phyloP scores from a whole-genome alignment of 495 filamentous ascomycete species.

The Penicillium crystallinum region DNA sequence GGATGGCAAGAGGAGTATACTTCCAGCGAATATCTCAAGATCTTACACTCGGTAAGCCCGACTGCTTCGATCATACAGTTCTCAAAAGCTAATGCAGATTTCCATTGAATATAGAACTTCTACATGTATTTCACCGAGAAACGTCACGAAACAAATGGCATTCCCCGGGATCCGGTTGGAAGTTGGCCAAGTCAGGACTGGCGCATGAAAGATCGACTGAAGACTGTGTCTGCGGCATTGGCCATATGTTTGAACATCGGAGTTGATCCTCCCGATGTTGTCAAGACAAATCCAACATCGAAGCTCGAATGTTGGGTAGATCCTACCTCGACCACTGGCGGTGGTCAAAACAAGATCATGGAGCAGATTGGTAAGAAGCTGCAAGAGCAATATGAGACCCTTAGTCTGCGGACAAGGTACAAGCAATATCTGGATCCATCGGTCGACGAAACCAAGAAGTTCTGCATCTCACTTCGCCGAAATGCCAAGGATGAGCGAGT shows the following conservation, averaged over 20 bases:
- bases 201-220: constrained; percentile 93
- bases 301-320: constrained; percentile 97
- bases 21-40: constrained; percentile 52
- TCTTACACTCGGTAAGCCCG: constrained; percentile 52
- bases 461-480: constrained; percentile 78
- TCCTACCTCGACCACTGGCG: constrained; percentile 62
- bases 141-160: constrained; percentile 91
- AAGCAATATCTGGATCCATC: constrained; percentile 96
- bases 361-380: constrained; percentile 94
- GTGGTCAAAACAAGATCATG: constrained; percentile 73
- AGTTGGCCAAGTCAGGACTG: constrained; percentile 75
- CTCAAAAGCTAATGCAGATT: constrained; percentile 9
- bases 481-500: constrained; percentile 95
- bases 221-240: constrained; percentile 92
- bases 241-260: constrained; percentile 96
- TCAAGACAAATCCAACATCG: constrained; percentile 88
- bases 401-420: constrained; percentile 90
- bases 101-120: constrained; percentile 48
- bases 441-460: constrained; percentile 93
- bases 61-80: neutral
- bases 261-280: constrained; percentile 92
- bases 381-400: constrained; percentile 90
- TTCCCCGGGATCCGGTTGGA: constrained; percentile 62
- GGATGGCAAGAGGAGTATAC: constrained; percentile 60
- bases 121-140: constrained; percentile 99